A percentile compares a stretch with the other conserved stretches of the same genome.
Conservation (phyloP, 768 basidiomycete species). For the Hericium coralloides region DNA sequence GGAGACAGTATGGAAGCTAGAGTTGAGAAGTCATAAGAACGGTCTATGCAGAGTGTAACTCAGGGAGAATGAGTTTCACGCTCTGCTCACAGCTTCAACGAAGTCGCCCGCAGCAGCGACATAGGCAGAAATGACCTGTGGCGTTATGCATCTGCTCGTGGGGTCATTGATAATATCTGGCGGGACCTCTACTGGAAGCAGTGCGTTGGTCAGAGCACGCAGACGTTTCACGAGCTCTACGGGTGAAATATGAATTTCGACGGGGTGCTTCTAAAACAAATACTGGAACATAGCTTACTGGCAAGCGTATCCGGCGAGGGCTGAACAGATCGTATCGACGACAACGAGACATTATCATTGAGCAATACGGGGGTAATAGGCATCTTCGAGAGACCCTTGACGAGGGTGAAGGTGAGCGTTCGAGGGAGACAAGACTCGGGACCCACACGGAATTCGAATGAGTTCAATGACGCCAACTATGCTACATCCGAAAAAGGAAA, state of each 20-base stretch:
- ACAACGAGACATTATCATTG: slow-evolving; percentile 37
- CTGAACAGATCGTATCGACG: slow-evolving; percentile 36
- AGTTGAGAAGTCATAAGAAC: not conserved
- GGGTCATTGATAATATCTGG: slow-evolving; percentile 56
- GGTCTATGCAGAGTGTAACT: not conserved
- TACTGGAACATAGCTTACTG: slow-evolving; percentile 37
- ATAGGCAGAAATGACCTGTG: slow-evolving; percentile 69
- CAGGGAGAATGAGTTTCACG: not conserved
- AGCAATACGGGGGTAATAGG: not conserved
- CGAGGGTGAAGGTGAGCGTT: not conserved
- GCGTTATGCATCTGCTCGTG: slow-evolving; percentile 79
- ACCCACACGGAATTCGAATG: not conserved
- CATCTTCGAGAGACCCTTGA: not conserved
- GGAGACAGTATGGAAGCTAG: slow-evolving; percentile 75
- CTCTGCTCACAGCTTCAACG: slow-evolving; percentile 58
- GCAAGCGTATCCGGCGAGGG: slow-evolving; percentile 66
- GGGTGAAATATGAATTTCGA: not conserved
- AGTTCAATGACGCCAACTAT: not conserved
- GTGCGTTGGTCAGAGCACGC: slow-evolving; percentile 59
- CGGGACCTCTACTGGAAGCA: slow-evolving; percentile 80
- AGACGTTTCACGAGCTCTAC: slow-evolving; percentile 77
- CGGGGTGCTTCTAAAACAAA: not conserved
- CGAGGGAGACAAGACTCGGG: too few species aligned
- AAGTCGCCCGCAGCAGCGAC: slow-evolving; percentile 82
- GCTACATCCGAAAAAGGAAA: not conserved